Conservation (phyloP, 2,329 filamentous ascomycete genomes). For the Allantophomopsis cytisporea region DNA sequence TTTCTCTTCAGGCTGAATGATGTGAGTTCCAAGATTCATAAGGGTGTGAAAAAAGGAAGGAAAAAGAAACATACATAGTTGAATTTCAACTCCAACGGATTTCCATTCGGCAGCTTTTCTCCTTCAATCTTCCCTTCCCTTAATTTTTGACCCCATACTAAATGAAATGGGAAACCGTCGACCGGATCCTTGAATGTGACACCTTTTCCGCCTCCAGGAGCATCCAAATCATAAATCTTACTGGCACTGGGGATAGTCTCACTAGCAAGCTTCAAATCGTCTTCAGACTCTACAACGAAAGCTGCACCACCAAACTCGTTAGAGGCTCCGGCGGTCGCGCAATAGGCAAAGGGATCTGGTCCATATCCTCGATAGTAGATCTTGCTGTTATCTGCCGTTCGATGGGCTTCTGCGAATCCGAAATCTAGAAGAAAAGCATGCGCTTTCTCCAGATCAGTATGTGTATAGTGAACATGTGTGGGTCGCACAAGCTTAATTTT, state of each 20-base stretch:
- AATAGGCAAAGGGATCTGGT: constrained; percentile 1
- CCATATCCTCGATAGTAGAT: constrained; percentile 5
- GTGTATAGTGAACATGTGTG: constrained; percentile 1
- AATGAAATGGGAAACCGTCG: constrained; percentile 17
- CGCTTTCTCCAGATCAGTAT: neutral
- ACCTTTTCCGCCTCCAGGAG: constrained; percentile 35
- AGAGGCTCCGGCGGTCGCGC: neutral
- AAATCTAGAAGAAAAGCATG: constrained; percentile 11
- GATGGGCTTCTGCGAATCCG: constrained; percentile 10
- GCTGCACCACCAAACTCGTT: constrained; percentile 4
- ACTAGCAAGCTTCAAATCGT: constrained; percentile 2
- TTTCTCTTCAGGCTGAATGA: constrained; percentile 3
- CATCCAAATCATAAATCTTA: constrained; percentile 31
- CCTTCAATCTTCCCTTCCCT: neutral
- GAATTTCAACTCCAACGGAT: constrained; percentile 1
- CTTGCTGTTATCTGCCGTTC: constrained; percentile 7
- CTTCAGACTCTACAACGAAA: constrained; percentile 2
- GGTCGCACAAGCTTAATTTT: constrained; percentile 1
- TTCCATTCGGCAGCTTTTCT: neutral
- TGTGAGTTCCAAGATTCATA: neutral
- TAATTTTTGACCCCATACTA: constrained; percentile 6
- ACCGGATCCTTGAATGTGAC: constrained; percentile 27
- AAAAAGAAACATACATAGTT: constrained; percentile 1
- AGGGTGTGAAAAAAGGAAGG: neutral
- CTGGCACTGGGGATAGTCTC: constrained; percentile 23